Evolutionary conservation across 371 early-diverging fungal species (phyloP), one percentile per base, ranked within the genome.

Genomic region (Saksenaea oblongispora): DNA sequence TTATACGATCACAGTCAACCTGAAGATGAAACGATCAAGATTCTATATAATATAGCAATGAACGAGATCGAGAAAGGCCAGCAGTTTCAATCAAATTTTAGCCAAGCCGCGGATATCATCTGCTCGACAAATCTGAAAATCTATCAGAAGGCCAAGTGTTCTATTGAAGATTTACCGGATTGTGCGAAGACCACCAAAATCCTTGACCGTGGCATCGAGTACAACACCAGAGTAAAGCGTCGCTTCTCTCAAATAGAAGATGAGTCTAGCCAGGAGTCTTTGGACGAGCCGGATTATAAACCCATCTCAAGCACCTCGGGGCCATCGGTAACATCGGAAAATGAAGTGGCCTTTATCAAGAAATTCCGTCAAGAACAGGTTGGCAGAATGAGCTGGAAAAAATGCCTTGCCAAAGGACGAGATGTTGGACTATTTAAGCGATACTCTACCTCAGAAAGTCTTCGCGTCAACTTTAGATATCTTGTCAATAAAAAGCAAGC

Each of bases 391-490:
- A 34, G n/a, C 34, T 56, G 56, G 56, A 34, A 56, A 24, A 34
- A 26, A 14, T 56, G 8, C 31, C 31, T 56, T 7, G 17, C 17
- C 27, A 8, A 34, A 31, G 56, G 56, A 17, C 56, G 27, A 27
- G 31, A 26, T 1, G 34, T 14, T n/a, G 56, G 56, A 28, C 27
- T 31, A 4, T 56, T 56, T 31, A 56, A 56, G 56, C 27, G 56
- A 56, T 56, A 56, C 31, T 56, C 56, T n/a, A 56, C 56, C 1
- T 13, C 28, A 13, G 17, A 26, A 31, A 56, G 56, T 34, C 31
- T 56, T n/a, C 56, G 56, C 24, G 56, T 31, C n/a, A 56, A 56
- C 56, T 56, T 56, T 34, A 31, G 56, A n/a, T 39, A 39, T 39
- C 39, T 39, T 11, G 11, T 39, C 39, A 39, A 39, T n/a, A 39